A percentile compares a stretch with the other conserved stretches of the same genome.
These are phyloP conservation scores for Epichloe baconii DNA, from an alignment of 2,329 filamentous ascomycete genomes.

Conservation along the genomic window DNA sequence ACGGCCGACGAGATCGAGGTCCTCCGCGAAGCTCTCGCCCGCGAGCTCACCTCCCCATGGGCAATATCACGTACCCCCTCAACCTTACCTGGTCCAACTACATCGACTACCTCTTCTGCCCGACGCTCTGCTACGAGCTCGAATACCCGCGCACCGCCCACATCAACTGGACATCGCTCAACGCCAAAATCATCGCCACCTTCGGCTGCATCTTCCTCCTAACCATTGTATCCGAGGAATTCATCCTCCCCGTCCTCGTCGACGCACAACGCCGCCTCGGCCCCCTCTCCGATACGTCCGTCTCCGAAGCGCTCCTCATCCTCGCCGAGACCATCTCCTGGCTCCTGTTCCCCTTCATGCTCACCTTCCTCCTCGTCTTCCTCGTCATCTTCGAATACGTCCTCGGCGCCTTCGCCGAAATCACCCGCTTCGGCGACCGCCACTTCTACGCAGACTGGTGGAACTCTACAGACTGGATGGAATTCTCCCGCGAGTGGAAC, in stretches of 20 bases:
- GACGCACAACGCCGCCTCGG: slow-evolving; percentile 50
- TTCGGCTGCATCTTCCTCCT: slow-evolving; percentile 96
- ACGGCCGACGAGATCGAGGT: slow-evolving; percentile 43
- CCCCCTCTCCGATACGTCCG: slow-evolving; percentile 19
- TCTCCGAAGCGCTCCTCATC: slow-evolving; percentile 60
- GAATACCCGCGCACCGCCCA: slow-evolving; percentile 74
- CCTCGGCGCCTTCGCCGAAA: slow-evolving; percentile 85
- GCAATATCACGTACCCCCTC: slow-evolving; percentile 76
- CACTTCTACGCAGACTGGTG: slow-evolving; percentile 80
- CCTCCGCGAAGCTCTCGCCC: slow-evolving; percentile 75
- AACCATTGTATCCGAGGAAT: slow-evolving; percentile 83
- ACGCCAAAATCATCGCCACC: slow-evolving; percentile 75
- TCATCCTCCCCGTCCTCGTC: slow-evolving; percentile 78
- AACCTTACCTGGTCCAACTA: slow-evolving; percentile 81
- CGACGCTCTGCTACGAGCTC: slow-evolving; percentile 93
- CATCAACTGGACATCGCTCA: slow-evolving; percentile 70
- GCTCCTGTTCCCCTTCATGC: slow-evolving; percentile 93
- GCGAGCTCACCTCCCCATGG: slow-evolving; percentile 86
- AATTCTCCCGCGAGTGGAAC: slow-evolving; percentile 95
- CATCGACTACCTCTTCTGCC: slow-evolving; percentile 76
- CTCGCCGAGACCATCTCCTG: slow-evolving; percentile 81
- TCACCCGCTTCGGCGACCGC: slow-evolving; percentile 83
- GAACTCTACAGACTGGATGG: slow-evolving; percentile 80
- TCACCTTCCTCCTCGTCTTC: slow-evolving; percentile 89
- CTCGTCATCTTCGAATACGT: slow-evolving; percentile 98